These are phyloP conservation scores for Wakefieldia striispora DNA, from an alignment of 768 basidiomycete genomes.

Conservation along the genomic window DNA sequence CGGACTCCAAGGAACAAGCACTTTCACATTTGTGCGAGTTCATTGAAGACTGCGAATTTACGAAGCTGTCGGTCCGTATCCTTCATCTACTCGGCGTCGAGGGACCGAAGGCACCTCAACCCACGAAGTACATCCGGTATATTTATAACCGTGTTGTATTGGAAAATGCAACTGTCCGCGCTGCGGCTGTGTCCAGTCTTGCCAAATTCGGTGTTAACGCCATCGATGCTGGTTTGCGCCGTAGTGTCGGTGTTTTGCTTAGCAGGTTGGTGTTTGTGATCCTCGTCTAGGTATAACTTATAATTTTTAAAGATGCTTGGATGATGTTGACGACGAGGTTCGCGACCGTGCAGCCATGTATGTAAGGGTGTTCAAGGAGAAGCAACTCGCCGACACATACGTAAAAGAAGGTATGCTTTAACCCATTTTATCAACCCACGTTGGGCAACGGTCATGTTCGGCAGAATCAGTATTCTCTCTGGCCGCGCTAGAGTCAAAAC, in stretches of 20 bases:
- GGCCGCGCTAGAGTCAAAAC: slow-evolving; percentile 82
- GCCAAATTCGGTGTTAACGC: slow-evolving; percentile 97
- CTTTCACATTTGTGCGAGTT: slow-evolving; percentile 98
- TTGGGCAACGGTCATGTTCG: not conserved
- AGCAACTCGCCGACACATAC: slow-evolving; percentile 78
- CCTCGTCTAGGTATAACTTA: slow-evolving; percentile 1
- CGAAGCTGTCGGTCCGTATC: slow-evolving; percentile 96
- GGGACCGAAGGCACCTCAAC: slow-evolving; percentile 94
- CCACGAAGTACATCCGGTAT: slow-evolving; percentile 97
- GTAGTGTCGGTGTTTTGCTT: slow-evolving; percentile 84
- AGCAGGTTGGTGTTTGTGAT: slow-evolving; percentile 55
- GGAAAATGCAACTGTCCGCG: slow-evolving; percentile 96
- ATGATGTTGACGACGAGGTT: slow-evolving; percentile 99
- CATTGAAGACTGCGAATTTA: slow-evolving; percentile 99
- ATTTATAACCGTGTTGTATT: slow-evolving; percentile 99
- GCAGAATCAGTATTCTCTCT: slow-evolving; percentile 94
- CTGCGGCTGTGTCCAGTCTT: slow-evolving; percentile 91
- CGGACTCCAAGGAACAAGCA: slow-evolving; percentile 94
- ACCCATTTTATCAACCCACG: not conserved
- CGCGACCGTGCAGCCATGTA: slow-evolving; percentile 97
- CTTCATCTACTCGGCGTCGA: slow-evolving; percentile 93
- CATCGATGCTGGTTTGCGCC: slow-evolving; percentile 70
- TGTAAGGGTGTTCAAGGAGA: slow-evolving; percentile 78
- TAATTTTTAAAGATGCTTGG: slow-evolving; percentile 67
- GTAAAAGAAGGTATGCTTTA: slow-evolving; percentile 79